A percentile compares a stretch with the other conserved stretches of the same genome.
These are phyloP conservation scores for Oenanthe sinensis DNA, from an alignment of 129 eudicot species.

Conservation along the genomic window DNA sequence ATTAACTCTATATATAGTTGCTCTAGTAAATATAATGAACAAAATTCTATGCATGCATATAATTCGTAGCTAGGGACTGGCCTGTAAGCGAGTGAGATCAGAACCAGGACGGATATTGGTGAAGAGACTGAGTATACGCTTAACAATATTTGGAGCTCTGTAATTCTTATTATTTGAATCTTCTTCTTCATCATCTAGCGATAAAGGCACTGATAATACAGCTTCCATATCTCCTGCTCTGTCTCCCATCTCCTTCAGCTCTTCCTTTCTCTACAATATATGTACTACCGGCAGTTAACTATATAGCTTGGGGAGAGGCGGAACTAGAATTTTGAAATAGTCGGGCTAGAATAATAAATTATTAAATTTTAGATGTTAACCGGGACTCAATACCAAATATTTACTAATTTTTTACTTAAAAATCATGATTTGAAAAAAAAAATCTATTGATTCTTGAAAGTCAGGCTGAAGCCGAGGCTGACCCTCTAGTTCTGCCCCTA, in stretches of 20 bases:
- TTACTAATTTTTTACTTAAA: no score
- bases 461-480: no score
- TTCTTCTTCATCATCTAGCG: neutral
- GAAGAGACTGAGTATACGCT: slow-evolving; percentile 6
- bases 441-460: no score
- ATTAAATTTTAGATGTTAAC: no score
- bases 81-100: slow-evolving; percentile 8
- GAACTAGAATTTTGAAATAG: no score
- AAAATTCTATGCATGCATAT: neutral
- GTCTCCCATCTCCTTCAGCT: neutral
- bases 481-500: no score
- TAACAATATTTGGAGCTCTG: neutral
- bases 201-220: neutral
- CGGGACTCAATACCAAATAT: no score
- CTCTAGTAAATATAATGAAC: neutral
- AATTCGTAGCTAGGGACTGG: neutral
- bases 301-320: no score
- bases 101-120: neutral
- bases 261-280: neutral
- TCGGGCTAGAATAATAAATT: no score
- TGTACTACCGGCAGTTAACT: neutral
- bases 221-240: neutral
- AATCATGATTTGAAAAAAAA: no score
- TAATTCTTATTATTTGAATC: neutral
- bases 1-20: neutral